Conservation (phyloP, 2,329 filamentous ascomycete genomes). For the Leptographium radiaticola region DNA sequence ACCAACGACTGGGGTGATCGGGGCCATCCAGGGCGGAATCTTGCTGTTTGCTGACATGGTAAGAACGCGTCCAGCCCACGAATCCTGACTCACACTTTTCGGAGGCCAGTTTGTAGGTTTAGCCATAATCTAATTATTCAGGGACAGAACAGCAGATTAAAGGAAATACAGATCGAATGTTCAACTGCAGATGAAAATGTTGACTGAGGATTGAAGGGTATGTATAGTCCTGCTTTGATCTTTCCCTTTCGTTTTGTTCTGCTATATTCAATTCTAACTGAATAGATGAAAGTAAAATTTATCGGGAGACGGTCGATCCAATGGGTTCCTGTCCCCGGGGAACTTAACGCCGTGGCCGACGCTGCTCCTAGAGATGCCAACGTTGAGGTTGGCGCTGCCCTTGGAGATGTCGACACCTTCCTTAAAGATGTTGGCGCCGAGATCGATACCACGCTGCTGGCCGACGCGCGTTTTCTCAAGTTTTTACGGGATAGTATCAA, state of each 20-base stretch:
- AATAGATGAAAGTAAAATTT: not conserved
- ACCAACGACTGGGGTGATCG: too few relatives aligned
- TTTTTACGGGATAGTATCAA: not conserved
- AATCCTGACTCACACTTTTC: too few relatives aligned
- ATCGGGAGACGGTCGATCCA: not conserved
- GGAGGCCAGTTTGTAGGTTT: too few relatives aligned
- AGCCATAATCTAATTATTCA: too few relatives aligned
- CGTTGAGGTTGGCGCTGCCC: not conserved
- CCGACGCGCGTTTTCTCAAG: not conserved
- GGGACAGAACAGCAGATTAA: too few relatives aligned
- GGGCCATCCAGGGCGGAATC: too few relatives aligned
- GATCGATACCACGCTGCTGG: not conserved
- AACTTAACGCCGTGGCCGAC: not conserved
- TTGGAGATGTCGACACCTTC: not conserved
- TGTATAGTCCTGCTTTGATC: not conserved
- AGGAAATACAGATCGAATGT: too few relatives aligned
- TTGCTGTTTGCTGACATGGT: too few relatives aligned
- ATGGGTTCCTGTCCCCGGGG: not conserved
- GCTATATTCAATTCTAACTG: not conserved
- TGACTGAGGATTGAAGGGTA: not conserved
- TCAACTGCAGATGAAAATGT: too few relatives aligned
- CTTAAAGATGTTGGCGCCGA: not conserved
- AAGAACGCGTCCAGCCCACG: too few relatives aligned
- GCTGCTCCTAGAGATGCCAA: not conserved
- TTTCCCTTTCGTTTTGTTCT: not conserved